Base-by-base conservation (phyloP, 768 basidiomycete species). In the Sistotremastrum suecicum region DNA sequence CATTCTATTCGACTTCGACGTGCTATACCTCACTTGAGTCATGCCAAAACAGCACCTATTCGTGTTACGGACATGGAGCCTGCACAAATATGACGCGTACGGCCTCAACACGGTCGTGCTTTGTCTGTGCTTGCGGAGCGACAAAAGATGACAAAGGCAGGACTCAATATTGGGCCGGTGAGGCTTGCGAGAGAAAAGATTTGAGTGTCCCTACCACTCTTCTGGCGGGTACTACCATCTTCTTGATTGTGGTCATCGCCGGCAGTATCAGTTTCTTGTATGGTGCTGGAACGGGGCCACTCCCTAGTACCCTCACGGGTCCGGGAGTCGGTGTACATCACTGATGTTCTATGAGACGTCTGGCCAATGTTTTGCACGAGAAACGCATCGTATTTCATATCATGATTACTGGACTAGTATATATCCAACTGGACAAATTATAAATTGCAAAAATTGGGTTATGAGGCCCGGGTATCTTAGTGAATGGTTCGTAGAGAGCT, bases 161-260 rank as follows among this genome's bases (percentile, higher is more conserved):
- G 58, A 75, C 70, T 3, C 72, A 78, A 50, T 62, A 60, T 33
- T 90, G 87, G 86, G 85, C 72, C 1, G 87, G 87, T 4, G 69
- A 72, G 44, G 73, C 67, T 50, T 90, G 87, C 52, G 77, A 88
- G 66, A 72, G 78, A 51, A 78, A 76, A 61, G 87, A 90, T 56
- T 63, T 89, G 41, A 87, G 83, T 67, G 76, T 75, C 8, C 75
- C 79, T 11, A 89, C 90, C 51, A 77, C 80, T 10, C 71, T 90
- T 42, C 63, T 90, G 41, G 60, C 75, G 2, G 85, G 87, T 39
- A 83, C 80, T 2, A 70, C 70, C 30, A 60, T 87, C 46, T 70
- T 70, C 5, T 61, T 90, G 37, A 59, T 85, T 28, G 60, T 88
- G 29, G 60, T 87, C 45, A 66, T 82, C 34, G 69, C 67, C n/a